phyloP scores from a whole-genome alignment of 768 basidiomycete genomes.

The Hygrocybe punicea region DNA sequence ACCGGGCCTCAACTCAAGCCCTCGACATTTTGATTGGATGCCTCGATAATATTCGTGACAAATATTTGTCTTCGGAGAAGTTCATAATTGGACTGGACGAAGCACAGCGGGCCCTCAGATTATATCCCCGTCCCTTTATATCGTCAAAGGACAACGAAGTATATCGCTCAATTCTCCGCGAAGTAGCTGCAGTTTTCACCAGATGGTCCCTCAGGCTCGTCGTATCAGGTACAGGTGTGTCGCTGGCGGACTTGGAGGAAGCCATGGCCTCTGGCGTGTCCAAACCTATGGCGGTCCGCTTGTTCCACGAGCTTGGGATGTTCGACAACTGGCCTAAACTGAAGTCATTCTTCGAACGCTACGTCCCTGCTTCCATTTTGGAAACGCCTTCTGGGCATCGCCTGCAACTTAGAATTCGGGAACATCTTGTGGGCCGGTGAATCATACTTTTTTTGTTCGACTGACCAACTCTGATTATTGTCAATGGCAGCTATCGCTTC shows the following conservation, averaged over 20 bases:
- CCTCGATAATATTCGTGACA: conserved; percentile 6
- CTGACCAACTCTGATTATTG: conserved; percentile 8
- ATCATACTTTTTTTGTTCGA: conserved; percentile 6
- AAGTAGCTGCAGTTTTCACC: conserved; percentile 15
- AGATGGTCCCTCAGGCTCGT: conserved; percentile 5
- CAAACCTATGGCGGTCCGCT: conserved; percentile 11
- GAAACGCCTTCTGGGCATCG: conserved; percentile 6
- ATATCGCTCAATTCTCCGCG: conserved; percentile 17
- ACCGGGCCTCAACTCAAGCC: conserved; percentile 12
- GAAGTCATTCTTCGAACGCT: conserved; percentile 8
- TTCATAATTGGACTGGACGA: conserved; percentile 16
- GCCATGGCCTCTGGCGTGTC: conserved; percentile 9
- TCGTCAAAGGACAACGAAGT: conserved; percentile 10
- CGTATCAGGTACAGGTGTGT: conserved; percentile 11
- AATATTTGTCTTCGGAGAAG: conserved; percentile 9
- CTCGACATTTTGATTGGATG: conserved; percentile 11
- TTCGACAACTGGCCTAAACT: conserved; percentile 14
- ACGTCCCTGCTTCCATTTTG: conserved; percentile 11
- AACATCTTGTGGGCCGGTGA: conserved; percentile 13
- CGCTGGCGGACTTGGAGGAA: conserved; percentile 13
- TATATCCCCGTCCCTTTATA: conserved; percentile 12
- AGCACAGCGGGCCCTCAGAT: conserved; percentile 7
- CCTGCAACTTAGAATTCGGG: conserved; percentile 10
- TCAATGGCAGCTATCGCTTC: conserved; percentile 13
- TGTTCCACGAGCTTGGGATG: conserved; percentile 19